Percentiles rank a stretch among this genome's conserved stretches.
These are phyloP conservation scores for Cynanchum wilfordii DNA, from an alignment of 257 asterid species.

Conservation along the genomic window DNA sequence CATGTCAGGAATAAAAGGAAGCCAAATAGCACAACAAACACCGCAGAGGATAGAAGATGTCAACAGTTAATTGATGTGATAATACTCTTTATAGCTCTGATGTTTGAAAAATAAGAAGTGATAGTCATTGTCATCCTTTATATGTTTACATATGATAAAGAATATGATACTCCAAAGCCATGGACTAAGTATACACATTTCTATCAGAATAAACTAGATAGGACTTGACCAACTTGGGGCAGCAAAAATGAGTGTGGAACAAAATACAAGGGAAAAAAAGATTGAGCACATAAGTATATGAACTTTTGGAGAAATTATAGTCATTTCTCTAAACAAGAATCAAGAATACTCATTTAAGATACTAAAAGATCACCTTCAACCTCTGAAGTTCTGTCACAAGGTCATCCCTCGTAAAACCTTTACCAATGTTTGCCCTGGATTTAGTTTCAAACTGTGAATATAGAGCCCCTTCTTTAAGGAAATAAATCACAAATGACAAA, in stretches of 20 bases:
- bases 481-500: constrained; percentile 24
- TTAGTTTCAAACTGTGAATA: constrained; percentile 22
- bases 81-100: background rate
- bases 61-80: background rate
- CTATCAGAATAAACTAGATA: background rate
- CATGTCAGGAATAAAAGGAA: background rate
- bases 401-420: constrained; percentile 67
- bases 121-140: background rate
- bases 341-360: background rate
- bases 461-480: constrained; percentile 15
- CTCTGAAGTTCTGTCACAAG: constrained; percentile 52
- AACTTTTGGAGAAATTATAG: background rate
- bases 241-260: background rate
- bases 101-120: background rate
- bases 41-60: background rate
- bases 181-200: background rate
- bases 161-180: background rate
- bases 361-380: constrained; percentile 51
- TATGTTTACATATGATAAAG: background rate
- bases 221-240: background rate
- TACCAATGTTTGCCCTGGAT: constrained; percentile 68
- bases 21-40: background rate
- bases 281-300: background rate
- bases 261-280: background rate
- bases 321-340: background rate